A percentile compares a stretch with the other conserved stretches of the same genome.
phyloP scores from a whole-genome alignment of 2,329 filamentous ascomycete species.

The Aspergillus udagawae region DNA sequence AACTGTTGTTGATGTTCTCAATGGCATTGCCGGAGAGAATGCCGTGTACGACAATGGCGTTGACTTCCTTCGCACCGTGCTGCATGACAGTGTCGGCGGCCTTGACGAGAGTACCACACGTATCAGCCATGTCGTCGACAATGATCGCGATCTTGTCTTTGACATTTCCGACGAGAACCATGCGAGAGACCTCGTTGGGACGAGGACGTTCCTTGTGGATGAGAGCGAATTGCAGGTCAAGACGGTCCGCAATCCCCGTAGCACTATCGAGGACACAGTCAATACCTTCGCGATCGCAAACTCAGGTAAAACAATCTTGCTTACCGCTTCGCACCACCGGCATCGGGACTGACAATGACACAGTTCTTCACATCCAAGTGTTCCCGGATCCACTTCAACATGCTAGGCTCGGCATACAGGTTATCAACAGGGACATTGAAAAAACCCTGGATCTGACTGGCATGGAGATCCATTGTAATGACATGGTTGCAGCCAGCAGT shows the following conservation, averaged over 20 bases:
- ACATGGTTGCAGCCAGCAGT: constrained; percentile 90
- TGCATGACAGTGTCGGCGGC: constrained; percentile 84
- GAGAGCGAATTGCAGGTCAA: constrained; percentile 86
- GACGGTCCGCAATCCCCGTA: constrained; percentile 85
- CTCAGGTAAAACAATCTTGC: constrained; percentile 11
- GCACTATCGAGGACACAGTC: constrained; percentile 50
- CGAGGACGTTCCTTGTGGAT: constrained; percentile 95
- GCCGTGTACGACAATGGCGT: constrained; percentile 93
- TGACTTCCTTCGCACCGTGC: constrained; percentile 80
- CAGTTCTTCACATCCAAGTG: constrained; percentile 77
- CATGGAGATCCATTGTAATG: constrained; percentile 95
- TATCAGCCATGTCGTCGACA: constrained; percentile 97
- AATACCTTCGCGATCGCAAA: not conserved
- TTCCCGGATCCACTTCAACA: constrained; percentile 84
- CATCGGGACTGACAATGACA: constrained; percentile 92
- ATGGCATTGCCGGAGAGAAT: constrained; percentile 87
- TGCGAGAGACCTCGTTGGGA: constrained; percentile 85
- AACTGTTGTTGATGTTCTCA: constrained; percentile 75
- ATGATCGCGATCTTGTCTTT: constrained; percentile 88
- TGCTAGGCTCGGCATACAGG: constrained; percentile 89
- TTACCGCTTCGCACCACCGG: constrained; percentile 85
- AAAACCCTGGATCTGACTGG: constrained; percentile 91
- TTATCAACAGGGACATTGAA: constrained; percentile 81
- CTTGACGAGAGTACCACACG: constrained; percentile 83
- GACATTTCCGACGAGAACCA: constrained; percentile 95